These are phyloP conservation scores for Hanseniaspora jakobsenii DNA, from an alignment of 805 yeast genomes.

Conservation along the genomic window DNA sequence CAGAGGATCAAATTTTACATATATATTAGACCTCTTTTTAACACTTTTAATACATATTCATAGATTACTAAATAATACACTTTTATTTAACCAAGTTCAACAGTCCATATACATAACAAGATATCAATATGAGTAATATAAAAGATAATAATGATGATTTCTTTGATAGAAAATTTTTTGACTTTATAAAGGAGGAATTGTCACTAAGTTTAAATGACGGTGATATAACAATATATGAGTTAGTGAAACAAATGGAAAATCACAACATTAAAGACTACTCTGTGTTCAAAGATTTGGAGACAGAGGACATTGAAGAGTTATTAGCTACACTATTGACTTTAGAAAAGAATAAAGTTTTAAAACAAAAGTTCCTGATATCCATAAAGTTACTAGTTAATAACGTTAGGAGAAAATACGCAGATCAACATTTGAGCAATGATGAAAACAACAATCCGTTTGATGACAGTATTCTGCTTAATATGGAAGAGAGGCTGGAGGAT, in stretches of 20 bases:
- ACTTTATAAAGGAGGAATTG: slow-evolving; percentile 6
- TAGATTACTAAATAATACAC: too few species aligned
- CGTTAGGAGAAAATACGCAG: background rate
- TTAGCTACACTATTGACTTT: background rate
- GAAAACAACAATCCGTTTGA: too few species aligned
- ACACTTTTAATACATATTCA: too few species aligned
- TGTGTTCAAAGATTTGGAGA: slow-evolving; percentile 4
- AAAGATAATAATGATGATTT: background rate
- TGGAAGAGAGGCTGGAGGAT: slow-evolving; percentile 7
- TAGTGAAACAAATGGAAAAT: slow-evolving; percentile 6
- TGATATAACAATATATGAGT: slow-evolving; percentile 2
- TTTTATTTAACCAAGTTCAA: too few species aligned
- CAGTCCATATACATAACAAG: too few species aligned
- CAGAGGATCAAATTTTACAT: too few species aligned
- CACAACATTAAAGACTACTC: slow-evolving; percentile 5
- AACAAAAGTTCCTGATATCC: background rate
- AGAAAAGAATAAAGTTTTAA: background rate
- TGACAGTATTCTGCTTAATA: background rate
- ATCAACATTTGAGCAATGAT: background rate
- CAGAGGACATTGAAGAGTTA: slow-evolving; percentile 4
- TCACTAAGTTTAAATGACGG: background rate
- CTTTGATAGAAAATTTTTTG: background rate
- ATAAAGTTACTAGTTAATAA: slow-evolving; percentile 7
- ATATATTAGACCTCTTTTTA: too few species aligned
- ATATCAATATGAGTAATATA: background rate